Conservation (phyloP, 192 early-diverging fungal genomes). For the Coemansia furcata region DNA sequence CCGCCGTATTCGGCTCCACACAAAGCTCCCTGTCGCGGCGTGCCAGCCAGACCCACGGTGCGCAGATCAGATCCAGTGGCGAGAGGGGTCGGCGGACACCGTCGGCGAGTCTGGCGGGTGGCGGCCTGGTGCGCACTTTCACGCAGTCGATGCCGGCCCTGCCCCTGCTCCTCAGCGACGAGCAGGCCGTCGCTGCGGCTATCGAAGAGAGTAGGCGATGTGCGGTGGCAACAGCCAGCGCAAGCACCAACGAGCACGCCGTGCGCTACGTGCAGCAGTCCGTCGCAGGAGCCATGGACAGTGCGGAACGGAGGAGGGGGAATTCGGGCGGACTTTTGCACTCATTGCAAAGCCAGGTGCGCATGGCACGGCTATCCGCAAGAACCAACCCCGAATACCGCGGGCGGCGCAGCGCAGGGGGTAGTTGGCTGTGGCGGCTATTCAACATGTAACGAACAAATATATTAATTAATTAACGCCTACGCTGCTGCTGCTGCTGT, state of each 20-base stretch:
- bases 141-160: constrained; percentile 22
- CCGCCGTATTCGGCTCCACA: neutral
- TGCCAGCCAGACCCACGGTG: neutral
- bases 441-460: constrained; percentile 3
- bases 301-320: neutral
- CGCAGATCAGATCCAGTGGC: neutral
- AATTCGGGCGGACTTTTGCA: neutral
- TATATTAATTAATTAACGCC: neutral
- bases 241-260: constrained; percentile 4
- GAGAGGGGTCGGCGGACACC: neutral
- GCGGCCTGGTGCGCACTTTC: constrained; percentile 11
- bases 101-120: neutral
- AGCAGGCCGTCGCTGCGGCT: constrained; percentile 6
- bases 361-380: constrained; percentile 14
- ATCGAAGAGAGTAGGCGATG: constrained; percentile 10
- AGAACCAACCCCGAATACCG: constrained; percentile 12
- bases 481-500: neutral
- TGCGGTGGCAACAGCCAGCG: constrained; percentile 1
- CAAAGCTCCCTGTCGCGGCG: neutral
- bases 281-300: neutral
- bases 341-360: constrained; percentile 11
- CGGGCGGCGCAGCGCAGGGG: neutral
- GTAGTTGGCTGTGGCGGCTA: constrained; percentile 11
- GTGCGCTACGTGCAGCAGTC: constrained; percentile 10
- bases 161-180: neutral